These are phyloP conservation scores for Solanum clarkiae DNA, from an alignment of 257 asterid species.

Conservation along the genomic window DNA sequence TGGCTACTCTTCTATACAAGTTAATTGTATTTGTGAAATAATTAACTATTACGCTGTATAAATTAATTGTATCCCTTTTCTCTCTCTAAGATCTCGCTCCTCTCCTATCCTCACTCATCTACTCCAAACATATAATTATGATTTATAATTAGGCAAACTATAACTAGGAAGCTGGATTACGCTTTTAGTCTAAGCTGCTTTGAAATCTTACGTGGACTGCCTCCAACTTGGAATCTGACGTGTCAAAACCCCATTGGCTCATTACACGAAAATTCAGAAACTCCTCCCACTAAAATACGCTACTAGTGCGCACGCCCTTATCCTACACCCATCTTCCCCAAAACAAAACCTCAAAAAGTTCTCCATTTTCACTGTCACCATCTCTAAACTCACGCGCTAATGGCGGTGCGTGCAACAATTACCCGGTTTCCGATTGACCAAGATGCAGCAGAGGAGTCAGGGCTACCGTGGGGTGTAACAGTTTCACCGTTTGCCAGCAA, in stretches of 20 bases:
- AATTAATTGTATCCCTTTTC: too few species aligned
- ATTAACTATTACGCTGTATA: too few species aligned
- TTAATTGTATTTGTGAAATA: too few species aligned
- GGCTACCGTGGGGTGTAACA: slow-evolving; percentile 84
- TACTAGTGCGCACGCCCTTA: neutral
- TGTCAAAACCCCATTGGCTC: slow-evolving; percentile 4
- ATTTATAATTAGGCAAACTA: too few species aligned
- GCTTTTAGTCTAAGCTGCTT: too few species aligned
- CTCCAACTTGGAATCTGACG: neutral
- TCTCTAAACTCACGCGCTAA: slow-evolving; percentile 6
- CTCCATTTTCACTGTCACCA: neutral
- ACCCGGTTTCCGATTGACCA: slow-evolving; percentile 65
- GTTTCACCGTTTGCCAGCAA: slow-evolving; percentile 72
- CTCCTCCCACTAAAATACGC: neutral
- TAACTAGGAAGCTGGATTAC: too few species aligned
- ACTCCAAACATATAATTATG: too few species aligned
- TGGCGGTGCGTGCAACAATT: slow-evolving; percentile 85
- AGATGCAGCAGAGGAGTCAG: slow-evolving; percentile 59
- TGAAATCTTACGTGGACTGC: neutral
- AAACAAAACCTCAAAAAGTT: neutral
- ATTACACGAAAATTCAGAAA: neutral
- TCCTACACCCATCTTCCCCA: neutral
- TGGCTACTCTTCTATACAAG: too few species aligned
- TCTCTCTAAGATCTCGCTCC: too few species aligned
- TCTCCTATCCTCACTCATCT: too few species aligned